Evolutionary conservation across 257 asterid species (phyloP).

Genomic region (Henckelia pumila): DNA sequence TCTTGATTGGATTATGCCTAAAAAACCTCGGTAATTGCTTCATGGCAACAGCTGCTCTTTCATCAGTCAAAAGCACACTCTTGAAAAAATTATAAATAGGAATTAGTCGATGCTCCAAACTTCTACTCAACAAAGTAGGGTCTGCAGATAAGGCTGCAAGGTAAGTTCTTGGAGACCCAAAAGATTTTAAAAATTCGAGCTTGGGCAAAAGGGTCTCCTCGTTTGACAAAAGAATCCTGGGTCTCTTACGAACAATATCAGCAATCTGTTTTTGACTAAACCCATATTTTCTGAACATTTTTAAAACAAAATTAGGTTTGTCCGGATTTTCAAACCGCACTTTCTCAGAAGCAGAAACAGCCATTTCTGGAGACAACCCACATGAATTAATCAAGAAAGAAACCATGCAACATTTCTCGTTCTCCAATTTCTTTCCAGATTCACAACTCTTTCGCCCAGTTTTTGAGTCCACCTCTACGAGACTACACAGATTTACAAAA

Average conservation of each 20-base stretch:
- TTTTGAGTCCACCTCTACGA: not conserved
- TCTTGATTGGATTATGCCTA: not conserved
- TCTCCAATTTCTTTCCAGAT: constrained; percentile 1
- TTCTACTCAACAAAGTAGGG: not conserved
- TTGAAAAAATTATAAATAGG: constrained; percentile 2
- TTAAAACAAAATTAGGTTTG: constrained; percentile 23
- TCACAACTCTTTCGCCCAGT: not conserved
- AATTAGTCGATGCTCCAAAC: constrained; percentile 9
- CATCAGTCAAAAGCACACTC: not conserved
- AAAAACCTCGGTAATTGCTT: not conserved
- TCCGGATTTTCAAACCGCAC: constrained; percentile 20
- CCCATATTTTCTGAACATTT: constrained; percentile 16
- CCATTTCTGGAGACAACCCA: constrained; percentile 31
- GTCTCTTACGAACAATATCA: constrained; percentile 14
- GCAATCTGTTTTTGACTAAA: constrained; percentile 19
- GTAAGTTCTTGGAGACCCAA: not conserved
- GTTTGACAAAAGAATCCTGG: constrained; percentile 12
- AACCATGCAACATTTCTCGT: constrained; percentile 12
- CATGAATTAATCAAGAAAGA: constrained; percentile 24
- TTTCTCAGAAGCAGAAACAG: constrained; percentile 25
- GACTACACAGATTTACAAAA: constrained; percentile 1
- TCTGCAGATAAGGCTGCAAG: not conserved
- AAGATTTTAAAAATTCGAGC: constrained; percentile 15
- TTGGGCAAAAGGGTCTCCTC: constrained; percentile 28
- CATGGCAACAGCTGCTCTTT: not conserved